Percentiles rank a stretch among this genome's conserved stretches.
phyloP scores from a whole-genome alignment of 2,329 filamentous ascomycete species.

The Fusarium burgessii region DNA sequence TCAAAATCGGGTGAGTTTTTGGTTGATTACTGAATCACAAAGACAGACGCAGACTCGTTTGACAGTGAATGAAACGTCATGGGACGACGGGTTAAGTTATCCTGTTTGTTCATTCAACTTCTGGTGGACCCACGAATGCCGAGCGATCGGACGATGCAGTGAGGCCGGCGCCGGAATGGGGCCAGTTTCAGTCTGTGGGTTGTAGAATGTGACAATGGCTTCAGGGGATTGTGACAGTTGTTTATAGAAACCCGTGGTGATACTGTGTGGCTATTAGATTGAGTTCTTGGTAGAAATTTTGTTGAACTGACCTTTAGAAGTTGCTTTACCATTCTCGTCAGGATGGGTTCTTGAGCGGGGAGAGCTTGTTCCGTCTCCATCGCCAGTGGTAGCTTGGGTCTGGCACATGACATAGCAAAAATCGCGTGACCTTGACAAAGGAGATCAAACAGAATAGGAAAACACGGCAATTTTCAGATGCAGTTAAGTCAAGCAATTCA shows the following conservation, averaged over 20 bases:
- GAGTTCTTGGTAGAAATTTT: neutral
- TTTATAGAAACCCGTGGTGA: neutral
- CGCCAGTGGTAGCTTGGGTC: conserved; percentile 23
- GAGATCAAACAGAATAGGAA: conserved; percentile 3
- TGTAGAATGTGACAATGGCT: conserved; percentile 21
- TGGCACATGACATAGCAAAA: conserved; percentile 37
- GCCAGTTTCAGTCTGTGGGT: conserved; percentile 25
- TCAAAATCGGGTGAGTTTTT: conserved; percentile 16
- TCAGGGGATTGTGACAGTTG: conserved; percentile 7
- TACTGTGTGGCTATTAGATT: neutral
- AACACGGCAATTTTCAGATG: conserved; percentile 16
- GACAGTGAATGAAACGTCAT: conserved; percentile 43
- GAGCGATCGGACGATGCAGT: conserved; percentile 46
- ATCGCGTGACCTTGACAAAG: conserved; percentile 36
- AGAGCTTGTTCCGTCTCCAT: conserved; percentile 33
- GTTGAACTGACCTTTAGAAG: neutral
- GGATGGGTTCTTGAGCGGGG: conserved; percentile 37
- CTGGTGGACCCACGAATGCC: conserved; percentile 46
- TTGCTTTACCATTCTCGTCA: conserved; percentile 8
- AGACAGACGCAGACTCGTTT: conserved; percentile 16
- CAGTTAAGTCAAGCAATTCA: neutral
- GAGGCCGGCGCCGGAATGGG: conserved; percentile 42
- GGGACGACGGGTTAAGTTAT: conserved; percentile 33
- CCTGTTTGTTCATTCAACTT: conserved; percentile 39
- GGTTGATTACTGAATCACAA: conserved; percentile 31